phyloP scores from a whole-genome alignment of 2,329 filamentous ascomycete genomes.

The Fusarium keratoplasticum region DNA sequence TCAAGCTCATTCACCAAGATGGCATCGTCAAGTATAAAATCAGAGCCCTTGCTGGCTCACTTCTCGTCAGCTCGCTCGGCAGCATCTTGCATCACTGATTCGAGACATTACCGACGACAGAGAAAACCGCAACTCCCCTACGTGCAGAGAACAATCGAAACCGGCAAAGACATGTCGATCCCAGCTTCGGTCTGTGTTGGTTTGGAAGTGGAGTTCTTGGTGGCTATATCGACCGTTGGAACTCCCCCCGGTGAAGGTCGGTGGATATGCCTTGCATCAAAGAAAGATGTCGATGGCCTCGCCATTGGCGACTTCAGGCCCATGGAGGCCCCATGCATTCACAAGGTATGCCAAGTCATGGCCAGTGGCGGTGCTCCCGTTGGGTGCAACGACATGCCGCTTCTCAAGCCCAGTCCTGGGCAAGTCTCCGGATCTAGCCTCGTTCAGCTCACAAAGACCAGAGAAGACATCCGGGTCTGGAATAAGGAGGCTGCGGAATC shows the following conservation, averaged over 20 bases:
- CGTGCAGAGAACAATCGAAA: background rate
- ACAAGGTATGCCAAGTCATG: conserved; percentile 39
- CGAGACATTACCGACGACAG: conserved; percentile 15
- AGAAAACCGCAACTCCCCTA: conserved; percentile 2
- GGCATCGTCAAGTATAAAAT: conserved; percentile 28
- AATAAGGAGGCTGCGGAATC: conserved; percentile 8
- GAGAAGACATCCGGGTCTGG: conserved; percentile 35
- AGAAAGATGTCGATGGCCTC: conserved; percentile 11
- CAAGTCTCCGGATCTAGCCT: conserved; percentile 15
- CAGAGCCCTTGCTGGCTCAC: conserved; percentile 13
- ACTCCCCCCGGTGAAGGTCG: conserved; percentile 4
- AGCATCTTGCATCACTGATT: background rate
- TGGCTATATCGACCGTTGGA: conserved; percentile 27
- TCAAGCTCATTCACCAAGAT: conserved; percentile 24
- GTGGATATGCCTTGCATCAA: conserved; percentile 27
- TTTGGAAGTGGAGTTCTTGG: conserved; percentile 45
- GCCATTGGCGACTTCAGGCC: conserved; percentile 25
- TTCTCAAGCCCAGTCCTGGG: conserved; percentile 10
- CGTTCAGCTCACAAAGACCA: conserved; percentile 17
- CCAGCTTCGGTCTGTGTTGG: conserved; percentile 34
- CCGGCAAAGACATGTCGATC: conserved; percentile 4
- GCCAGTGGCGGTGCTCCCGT: conserved; percentile 32
- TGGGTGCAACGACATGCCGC: conserved; percentile 25
- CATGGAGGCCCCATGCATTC: conserved; percentile 17
- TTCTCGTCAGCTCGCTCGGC: conserved; percentile 23